phyloP scores from a whole-genome alignment of 2,329 filamentous ascomycete species.

The Cucurbitaria berberidis region DNA sequence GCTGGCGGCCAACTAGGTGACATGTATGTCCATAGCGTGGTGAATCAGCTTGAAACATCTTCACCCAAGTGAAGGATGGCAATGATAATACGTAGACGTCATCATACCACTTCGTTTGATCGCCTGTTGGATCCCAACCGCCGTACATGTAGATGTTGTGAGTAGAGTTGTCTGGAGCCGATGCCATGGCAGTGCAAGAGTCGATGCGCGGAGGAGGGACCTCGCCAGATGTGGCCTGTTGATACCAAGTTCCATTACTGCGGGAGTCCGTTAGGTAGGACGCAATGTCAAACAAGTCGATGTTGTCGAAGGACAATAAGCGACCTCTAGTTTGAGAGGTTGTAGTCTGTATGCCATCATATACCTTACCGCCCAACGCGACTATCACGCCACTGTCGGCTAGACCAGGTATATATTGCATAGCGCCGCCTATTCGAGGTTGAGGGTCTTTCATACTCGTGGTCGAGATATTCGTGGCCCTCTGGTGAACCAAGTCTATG shows the following conservation, averaged over 20 bases:
- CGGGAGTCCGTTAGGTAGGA: slow-evolving; percentile 39
- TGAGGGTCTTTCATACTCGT: too few relatives aligned
- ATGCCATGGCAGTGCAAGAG: too few relatives aligned
- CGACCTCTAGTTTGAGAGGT: slow-evolving; percentile 19
- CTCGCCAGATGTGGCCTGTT: slow-evolving; percentile 51
- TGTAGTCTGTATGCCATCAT: slow-evolving; percentile 8
- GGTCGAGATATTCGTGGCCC: slow-evolving; percentile 48
- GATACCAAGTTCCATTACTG: slow-evolving; percentile 50
- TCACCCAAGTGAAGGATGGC: too few relatives aligned
- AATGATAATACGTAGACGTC: too few relatives aligned
- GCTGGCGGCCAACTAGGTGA: too few relatives aligned
- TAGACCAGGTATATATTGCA: slow-evolving; percentile 45
- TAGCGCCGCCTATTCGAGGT: too few relatives aligned
- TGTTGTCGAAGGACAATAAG: slow-evolving; percentile 38
- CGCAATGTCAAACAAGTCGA: slow-evolving; percentile 51
- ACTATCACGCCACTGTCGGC: slow-evolving; percentile 48
- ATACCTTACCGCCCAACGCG: slow-evolving; percentile 43
- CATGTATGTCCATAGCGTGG: too few relatives aligned
- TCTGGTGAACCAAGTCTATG: slow-evolving; percentile 44
- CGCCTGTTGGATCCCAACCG: too few relatives aligned
- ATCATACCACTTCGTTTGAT: too few relatives aligned
- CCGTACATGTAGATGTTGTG: too few relatives aligned
- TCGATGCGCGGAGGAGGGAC: slow-evolving; percentile 50
- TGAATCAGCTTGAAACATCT: too few relatives aligned
- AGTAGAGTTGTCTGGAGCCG: too few relatives aligned